A percentile compares a stretch with the other conserved stretches of the same genome.
Conservation (phyloP, 2,329 filamentous ascomycete species). For the Scopulariopsis brevicaulis region DNA sequence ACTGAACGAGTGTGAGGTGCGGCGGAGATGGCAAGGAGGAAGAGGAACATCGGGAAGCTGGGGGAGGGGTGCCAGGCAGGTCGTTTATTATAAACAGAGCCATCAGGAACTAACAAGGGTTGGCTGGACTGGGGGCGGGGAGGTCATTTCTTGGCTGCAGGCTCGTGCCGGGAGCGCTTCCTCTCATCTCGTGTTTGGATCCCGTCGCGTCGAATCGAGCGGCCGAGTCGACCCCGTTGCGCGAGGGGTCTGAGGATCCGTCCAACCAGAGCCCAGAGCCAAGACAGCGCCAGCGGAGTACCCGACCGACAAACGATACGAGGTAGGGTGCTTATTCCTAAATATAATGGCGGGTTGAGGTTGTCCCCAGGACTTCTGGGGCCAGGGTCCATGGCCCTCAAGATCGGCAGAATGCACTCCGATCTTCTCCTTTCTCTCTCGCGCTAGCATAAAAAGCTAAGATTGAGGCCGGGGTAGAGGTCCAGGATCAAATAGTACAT, state of each 20-base stretch:
- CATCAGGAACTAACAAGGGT: not conserved
- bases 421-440: not conserved
- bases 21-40: not conserved
- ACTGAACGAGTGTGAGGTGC: not conserved
- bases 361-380: not conserved
- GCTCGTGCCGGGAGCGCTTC: not conserved
- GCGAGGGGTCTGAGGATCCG: not conserved
- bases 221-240: not conserved
- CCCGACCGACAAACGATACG: not conserved
- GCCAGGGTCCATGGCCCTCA: not conserved
- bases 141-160: not conserved
- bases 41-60: not conserved
- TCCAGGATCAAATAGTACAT: not conserved
- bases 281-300: not conserved
- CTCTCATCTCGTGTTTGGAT: not conserved
- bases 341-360: no score
- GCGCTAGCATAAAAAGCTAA: not conserved
- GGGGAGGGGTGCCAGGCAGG: not conserved
- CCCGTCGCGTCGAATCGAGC: not conserved
- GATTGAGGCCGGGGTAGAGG: not conserved
- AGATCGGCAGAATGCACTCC: not conserved
- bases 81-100: not conserved
- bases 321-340: no score
- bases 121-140: not conserved
- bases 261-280: not conserved